A percentile compares a stretch with the other conserved stretches of the same genome.
Conservation (phyloP, 106 monocot species). For the Phalaenopsis equestris region DNA sequence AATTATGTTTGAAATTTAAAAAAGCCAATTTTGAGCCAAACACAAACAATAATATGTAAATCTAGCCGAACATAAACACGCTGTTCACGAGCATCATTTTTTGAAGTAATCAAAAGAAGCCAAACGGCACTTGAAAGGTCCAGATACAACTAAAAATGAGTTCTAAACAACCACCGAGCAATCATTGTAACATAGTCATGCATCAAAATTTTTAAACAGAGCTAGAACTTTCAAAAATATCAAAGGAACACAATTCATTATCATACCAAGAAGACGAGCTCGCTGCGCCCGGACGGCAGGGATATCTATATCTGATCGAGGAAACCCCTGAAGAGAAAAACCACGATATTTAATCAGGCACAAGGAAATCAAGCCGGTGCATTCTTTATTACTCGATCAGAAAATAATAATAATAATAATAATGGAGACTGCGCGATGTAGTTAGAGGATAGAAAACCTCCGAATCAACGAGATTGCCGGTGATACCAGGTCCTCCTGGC, state of each 20-base stretch:
- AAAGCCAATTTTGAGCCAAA: no score
- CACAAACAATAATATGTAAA: no score
- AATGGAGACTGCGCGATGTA: background rate
- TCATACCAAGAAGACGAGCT: constrained; percentile 18
- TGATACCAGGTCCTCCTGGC: constrained; percentile 66
- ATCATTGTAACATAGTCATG: background rate
- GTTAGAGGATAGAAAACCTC: constrained; percentile 29
- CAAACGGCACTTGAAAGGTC: background rate
- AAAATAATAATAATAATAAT: background rate
- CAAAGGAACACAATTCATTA: background rate
- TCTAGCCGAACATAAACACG: no score
- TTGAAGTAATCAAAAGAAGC: background rate
- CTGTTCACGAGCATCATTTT: no score
- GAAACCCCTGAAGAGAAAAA: constrained; percentile 20
- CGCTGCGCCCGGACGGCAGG: constrained; percentile 16
- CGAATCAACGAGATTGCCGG: constrained; percentile 71
- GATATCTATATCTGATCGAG: constrained; percentile 19
- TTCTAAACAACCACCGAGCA: background rate
- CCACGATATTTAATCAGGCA: no score
- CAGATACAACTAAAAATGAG: background rate
- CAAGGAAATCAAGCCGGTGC: background rate
- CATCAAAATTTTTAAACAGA: background rate
- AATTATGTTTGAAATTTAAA: no score
- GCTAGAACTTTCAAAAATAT: background rate
- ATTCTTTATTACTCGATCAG: background rate